Evolutionary conservation across 2,329 filamentous ascomycete genomes (phyloP).

Genomic region (Cercospora zeina): DNA sequence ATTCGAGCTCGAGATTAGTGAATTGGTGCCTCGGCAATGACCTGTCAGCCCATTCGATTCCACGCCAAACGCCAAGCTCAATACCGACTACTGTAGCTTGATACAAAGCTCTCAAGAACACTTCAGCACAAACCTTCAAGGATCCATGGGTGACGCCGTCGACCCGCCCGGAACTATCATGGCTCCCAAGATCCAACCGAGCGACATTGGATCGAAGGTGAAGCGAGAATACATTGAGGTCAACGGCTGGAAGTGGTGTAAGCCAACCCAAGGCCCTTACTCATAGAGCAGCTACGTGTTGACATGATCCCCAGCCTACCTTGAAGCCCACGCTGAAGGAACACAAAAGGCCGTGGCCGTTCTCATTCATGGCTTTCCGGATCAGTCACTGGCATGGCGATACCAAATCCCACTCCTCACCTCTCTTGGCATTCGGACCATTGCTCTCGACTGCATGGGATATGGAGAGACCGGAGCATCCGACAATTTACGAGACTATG

Average conservation of each 20-base stretch:
- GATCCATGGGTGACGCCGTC: constrained; percentile 7
- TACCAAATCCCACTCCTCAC: constrained; percentile 79
- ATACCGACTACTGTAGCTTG: too few relatives aligned
- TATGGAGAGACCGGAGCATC: constrained; percentile 66
- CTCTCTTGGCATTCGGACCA: constrained; percentile 71
- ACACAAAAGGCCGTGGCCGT: constrained; percentile 55
- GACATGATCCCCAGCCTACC: constrained; percentile 16
- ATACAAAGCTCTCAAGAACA: background rate
- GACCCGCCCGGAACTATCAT: constrained; percentile 5
- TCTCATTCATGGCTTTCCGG: constrained; percentile 76
- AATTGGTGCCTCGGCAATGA: background rate
- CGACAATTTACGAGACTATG: constrained; percentile 58
- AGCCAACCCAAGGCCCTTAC: constrained; percentile 24
- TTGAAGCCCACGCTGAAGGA: constrained; percentile 21
- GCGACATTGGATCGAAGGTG: constrained; percentile 17
- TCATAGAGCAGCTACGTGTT: background rate
- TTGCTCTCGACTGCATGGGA: constrained; percentile 83
- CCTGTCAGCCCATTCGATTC: background rate
- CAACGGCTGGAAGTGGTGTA: constrained; percentile 69
- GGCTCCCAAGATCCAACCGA: constrained; percentile 17
- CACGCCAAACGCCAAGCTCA: background rate
- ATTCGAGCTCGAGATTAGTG: background rate
- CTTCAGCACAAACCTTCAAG: background rate
- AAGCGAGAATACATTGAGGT: constrained; percentile 54
- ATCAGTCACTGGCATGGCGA: constrained; percentile 82